Base-by-base conservation (phyloP, 495 filamentous ascomycete species). In the Hypomontagnella monticulosa region DNA sequence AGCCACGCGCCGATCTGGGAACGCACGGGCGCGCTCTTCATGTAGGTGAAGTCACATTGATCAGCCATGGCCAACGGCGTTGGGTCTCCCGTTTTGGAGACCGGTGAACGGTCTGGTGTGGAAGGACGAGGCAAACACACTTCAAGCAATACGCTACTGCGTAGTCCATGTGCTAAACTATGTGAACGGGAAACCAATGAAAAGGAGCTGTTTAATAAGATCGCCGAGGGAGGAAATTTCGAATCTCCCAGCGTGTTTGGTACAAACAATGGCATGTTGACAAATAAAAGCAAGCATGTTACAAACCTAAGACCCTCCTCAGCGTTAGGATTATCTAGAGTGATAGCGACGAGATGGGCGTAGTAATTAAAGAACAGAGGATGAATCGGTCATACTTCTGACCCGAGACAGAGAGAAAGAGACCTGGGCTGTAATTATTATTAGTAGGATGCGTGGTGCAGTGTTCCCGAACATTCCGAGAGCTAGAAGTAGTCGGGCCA, bases 1-100 rank as follows among this genome's bases (percentile, higher is more conserved):
- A 27, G 23, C 59, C 66, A 69, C 36, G 61, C 66, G 66, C 66
- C 49, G 66, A 63, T 69, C 66, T 60, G 37, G 34, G 49, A 51
- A 53, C 40, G 50, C 66, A 56, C 55, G 60, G 60, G 42, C 57
- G 41, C 41, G 42, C 33, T 51, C 46, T 41, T 57, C 58, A 27
- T 6, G 23, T 48, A 53, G 46, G 52, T 15, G 30, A 55, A 49
- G 57, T 57, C 53, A 57, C 48, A 62, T 54, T 51, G 57, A 60
- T 51, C 47, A 51, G 27, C 57, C 34, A 67, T 60, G 53, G 33
- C 38, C 18, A 41, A 20, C 19, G 44, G 50, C 37, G 12, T 33
- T 48, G 47, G 51, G 40, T 47, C 52, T 34, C 42, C 57, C 58
- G 33, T 10, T 62, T 51, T 49, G 4, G 42, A 58, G 34, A 63